Evolutionary conservation across 768 basidiomycete species (phyloP), one percentile per base, ranked within the genome.

Genomic region (Agaricus sinodeliciosus): DNA sequence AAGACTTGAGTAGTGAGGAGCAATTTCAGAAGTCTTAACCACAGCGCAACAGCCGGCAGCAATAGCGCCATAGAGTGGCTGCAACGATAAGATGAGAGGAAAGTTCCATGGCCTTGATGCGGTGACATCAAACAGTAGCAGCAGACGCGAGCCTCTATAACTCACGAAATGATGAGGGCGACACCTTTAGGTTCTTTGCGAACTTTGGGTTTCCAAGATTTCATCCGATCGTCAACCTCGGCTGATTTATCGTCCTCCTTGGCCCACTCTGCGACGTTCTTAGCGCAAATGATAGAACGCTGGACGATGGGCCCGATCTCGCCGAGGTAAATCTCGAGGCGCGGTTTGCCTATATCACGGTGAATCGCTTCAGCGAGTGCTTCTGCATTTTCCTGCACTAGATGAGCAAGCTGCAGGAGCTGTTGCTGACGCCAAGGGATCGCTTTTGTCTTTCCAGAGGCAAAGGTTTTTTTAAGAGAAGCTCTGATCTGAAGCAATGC

Each of bases 41-140:
- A 81, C 73, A 0, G 74, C 77, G n/a, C 81, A 74, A 59, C 84
- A 86, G 0, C 88, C 89, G 0, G 87, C 86, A 0, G 85, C 74
- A 45, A 91, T 84, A 1, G 88, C 88, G 3, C 87, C 87, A 46
- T 77, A 71, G 18, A 85, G 67, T 3, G 86, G 85, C 36, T 76
- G 75, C 5, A 86, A 63, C 61, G 67, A 70, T 28, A 84, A 72
- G 9, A 79, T 66, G 47, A 81, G 59, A 0, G 85, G 85, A 58
- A 80, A 86, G 59, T 86, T 86, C 82, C 82, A 85, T 2, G 82
- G 82, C 15, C 82, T n/a, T 84, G 12, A n/a, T 15, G 15, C 16
- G 13, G 19, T 22, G 13, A 16, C 9, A 51, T 15, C 15, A 16
- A 36, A 4, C 34, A 15, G 36, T 28, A 48, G 15, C 31, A 47